A percentile compares a stretch with the other conserved stretches of the same genome.
Evolutionary conservation across 2,329 filamentous ascomycete species (phyloP).

Genomic region (Aspergillus sp.): DNA sequence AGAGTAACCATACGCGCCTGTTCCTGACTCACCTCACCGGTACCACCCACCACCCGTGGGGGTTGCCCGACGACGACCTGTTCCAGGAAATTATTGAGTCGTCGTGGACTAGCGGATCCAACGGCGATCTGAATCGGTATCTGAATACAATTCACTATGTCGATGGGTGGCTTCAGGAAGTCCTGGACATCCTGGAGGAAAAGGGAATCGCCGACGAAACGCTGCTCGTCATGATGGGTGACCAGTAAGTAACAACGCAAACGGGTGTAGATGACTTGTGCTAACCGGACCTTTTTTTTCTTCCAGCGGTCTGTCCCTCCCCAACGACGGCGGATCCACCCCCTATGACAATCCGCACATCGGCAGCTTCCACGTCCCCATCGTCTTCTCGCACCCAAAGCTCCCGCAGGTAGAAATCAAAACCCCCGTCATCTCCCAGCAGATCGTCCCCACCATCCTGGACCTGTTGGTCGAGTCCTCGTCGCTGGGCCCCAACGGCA

Average conservation of each 20-base stretch:
- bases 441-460: constrained; percentile 33
- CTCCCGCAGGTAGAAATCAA: constrained; percentile 30
- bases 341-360: constrained; percentile 35
- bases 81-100: constrained; percentile 24
- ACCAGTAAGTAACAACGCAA: constrained; percentile 24
- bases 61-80: constrained; percentile 25
- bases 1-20: constrained; percentile 30
- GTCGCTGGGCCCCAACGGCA: constrained; percentile 25
- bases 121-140: constrained; percentile 28
- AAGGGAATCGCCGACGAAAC: constrained; percentile 34
- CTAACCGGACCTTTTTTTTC: neutral
- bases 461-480: constrained; percentile 32
- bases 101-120: constrained; percentile 14
- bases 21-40: constrained; percentile 36
- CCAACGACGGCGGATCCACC: constrained; percentile 35
- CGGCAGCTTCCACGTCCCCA: constrained; percentile 34
- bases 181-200: constrained; percentile 31
- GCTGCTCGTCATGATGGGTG: constrained; percentile 33
- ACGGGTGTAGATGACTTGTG: neutral
- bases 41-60: constrained; percentile 36
- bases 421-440: constrained; percentile 28
- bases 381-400: constrained; percentile 33
- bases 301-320: constrained; percentile 31
- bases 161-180: constrained; percentile 32
- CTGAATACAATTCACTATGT: constrained; percentile 33